Percentiles rank a stretch among this genome's conserved stretches.
Conservation (phyloP, 2,329 filamentous ascomycete species). For the Fusarium sp. region DNA sequence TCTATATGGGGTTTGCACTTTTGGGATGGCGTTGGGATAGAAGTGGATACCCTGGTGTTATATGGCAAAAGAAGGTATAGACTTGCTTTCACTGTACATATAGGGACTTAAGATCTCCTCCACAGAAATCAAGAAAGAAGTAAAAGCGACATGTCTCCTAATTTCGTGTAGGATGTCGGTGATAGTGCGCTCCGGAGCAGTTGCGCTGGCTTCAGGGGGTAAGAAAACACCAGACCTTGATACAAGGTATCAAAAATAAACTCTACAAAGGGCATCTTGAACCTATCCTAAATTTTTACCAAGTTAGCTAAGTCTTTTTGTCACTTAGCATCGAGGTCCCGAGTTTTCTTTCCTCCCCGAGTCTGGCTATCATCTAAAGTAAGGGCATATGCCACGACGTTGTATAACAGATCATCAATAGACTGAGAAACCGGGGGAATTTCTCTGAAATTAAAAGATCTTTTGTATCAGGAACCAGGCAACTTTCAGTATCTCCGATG, state of each 20-base stretch:
- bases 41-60: constrained; percentile 11
- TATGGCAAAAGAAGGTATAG: background rate
- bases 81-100: background rate
- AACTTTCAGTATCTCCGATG: no score
- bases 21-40: constrained; percentile 13
- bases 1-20: background rate
- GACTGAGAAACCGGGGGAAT: no score
- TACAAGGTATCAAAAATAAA: no score
- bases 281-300: no score
- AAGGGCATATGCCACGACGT: background rate
- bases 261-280: no score
- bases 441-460: background rate
- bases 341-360: no score
- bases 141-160: background rate
- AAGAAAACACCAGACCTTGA: no score
- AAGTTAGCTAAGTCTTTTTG: no score
- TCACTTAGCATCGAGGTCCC: no score
- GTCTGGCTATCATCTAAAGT: background rate
- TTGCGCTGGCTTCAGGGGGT: no score
- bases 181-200: background rate
- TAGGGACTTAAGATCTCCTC: background rate
- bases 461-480: background rate
- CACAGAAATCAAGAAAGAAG: background rate
- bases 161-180: background rate
- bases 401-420: no score